phyloP scores from a whole-genome alignment of 441 rosid species.

The Biscutella laevigata region DNA sequence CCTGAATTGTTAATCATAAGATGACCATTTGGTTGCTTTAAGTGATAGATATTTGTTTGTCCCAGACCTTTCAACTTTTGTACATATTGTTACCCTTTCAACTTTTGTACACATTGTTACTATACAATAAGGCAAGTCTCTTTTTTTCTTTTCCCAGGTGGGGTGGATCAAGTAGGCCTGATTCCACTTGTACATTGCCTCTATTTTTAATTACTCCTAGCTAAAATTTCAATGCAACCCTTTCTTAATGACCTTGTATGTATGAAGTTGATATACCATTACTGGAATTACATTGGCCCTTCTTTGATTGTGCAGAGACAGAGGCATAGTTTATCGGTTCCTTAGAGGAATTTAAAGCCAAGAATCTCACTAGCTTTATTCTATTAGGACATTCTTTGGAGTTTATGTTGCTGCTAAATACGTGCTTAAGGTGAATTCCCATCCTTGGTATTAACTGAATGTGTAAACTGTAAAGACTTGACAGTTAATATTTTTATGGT shows the following conservation, averaged over 20 bases:
- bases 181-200: slow-evolving; percentile 60
- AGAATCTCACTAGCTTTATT: slow-evolving; percentile 72
- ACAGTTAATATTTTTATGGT: background rate
- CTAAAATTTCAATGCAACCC: background rate
- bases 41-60: background rate
- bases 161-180: slow-evolving; percentile 99
- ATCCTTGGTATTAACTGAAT: slow-evolving; percentile 3
- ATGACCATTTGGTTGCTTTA: background rate
- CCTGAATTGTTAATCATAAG: background rate
- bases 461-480: background rate
- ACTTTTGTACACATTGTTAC: background rate
- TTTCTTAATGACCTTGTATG: background rate
- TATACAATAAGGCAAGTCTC: background rate
- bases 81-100: no score
- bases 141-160: slow-evolving; percentile 44
- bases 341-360: slow-evolving; percentile 84
- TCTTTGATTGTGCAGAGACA: slow-evolving; percentile 53
- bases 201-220: background rate
- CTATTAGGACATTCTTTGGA: slow-evolving; percentile 97
- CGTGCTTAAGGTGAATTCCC: slow-evolving; percentile 70
- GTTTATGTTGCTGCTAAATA: slow-evolving; percentile 96
- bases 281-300: slow-evolving; percentile 11
- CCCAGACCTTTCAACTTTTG: background rate
- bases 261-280: background rate
- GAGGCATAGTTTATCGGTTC: slow-evolving; percentile 99